Base-by-base conservation (phyloP, 225 moss, liverwort and hornwort species). In the Sphagnum contortum region DNA sequence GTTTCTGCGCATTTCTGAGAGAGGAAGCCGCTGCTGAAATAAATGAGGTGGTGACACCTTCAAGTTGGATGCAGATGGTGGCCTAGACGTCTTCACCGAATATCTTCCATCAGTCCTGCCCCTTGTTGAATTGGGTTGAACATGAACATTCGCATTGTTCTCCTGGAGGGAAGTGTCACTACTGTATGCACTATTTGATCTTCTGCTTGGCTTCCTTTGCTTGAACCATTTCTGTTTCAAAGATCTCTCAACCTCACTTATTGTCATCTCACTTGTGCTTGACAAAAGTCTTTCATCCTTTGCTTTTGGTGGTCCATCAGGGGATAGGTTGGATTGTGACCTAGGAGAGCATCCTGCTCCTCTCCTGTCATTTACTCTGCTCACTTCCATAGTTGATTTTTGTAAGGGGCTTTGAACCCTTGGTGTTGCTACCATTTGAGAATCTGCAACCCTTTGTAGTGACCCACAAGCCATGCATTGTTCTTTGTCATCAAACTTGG, bases 221-320 rank as follows among this genome's bases (percentile, higher is more conserved):
- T 84, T 84, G 78, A 84, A 77, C 84, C 84, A 84, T 73, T 74
- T 84, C 73, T 81, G 84, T 3, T 80, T 80, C 3, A 81, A 51
- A 58, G 73, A 75, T 69, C 69, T 84, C 71, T 84, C 80, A 0
- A 51, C 48, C 64, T 78, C 83, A 4, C 69, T 68, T 68, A 64
- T 80, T 3, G 67, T 48, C 29, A 10, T 5, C 14, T 60, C 49
- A 68, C 77, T 29, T 29, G 29, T 11, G 51, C 65, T 45, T 9
- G 45, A n/a, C 3, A 57, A 58, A 11, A 49, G 10, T 2, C 1
- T 46, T 50, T 61, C 50, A 62, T 55, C 72, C 9, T 48, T 12
- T 70, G 52, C 71, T 3, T 55, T 71, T 5, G 64, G 68, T 8
- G 53, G 29, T 29, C 29, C 29, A 29, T 29, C 29, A 29, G 29